These are phyloP conservation scores for Hevea brasiliensis DNA, from an alignment of 345 rosid species.

Conservation along the genomic window DNA sequence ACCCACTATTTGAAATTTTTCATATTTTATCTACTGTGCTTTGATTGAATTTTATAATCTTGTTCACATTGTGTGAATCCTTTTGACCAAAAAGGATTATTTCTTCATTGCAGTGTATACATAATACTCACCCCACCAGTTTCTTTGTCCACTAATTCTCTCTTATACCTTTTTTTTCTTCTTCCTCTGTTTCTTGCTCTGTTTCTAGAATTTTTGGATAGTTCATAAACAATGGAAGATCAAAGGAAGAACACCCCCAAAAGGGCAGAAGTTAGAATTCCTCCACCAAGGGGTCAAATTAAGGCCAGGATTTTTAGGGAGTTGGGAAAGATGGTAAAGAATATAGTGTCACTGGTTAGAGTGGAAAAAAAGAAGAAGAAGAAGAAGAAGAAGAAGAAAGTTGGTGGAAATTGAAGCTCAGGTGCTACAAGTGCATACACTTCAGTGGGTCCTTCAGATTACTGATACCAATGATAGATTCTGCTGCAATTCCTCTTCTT, in stretches of 20 bases:
- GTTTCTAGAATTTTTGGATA: not conserved
- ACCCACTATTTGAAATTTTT: too few species aligned
- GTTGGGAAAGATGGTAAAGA: constrained; percentile 5
- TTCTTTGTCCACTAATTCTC: too few species aligned
- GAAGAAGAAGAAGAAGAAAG: not conserved
- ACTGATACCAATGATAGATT: not conserved
- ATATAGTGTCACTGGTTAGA: not conserved
- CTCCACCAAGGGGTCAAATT: constrained; percentile 38
- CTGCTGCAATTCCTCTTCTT: not conserved
- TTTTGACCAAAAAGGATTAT: not conserved
- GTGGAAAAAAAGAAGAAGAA: too few species aligned
- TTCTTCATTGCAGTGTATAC: not conserved
- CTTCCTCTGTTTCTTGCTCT: not conserved
- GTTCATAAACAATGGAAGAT: constrained; percentile 6
- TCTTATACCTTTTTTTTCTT: not conserved
- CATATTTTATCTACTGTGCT: not conserved
- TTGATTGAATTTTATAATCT: not conserved
- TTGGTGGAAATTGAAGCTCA: not conserved
- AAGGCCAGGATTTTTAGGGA: constrained; percentile 17
- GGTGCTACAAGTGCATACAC: not conserved
- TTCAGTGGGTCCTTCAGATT: not conserved
- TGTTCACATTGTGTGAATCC: not conserved
- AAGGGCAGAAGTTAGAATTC: constrained; percentile 20
- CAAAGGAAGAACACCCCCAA: not conserved
- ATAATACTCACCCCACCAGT: not conserved